Conservation (phyloP, 768 basidiomycete genomes). For the Amanita subjunquillea region DNA sequence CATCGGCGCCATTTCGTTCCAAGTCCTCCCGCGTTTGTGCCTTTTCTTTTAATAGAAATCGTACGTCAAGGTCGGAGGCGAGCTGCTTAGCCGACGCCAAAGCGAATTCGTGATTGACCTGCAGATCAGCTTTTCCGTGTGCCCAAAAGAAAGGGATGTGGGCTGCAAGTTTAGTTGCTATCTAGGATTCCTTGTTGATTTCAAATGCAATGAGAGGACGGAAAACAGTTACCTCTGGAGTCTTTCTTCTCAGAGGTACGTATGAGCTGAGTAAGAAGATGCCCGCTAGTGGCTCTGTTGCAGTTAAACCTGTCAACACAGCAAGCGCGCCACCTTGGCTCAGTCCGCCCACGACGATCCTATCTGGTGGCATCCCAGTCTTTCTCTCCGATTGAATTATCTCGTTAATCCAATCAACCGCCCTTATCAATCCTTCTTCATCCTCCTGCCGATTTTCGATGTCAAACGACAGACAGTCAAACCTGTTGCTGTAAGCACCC, state of each 20-base stretch:
- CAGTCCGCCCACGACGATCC: conserved; percentile 68
- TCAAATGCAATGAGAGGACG: neutral
- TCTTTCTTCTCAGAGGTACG: conserved; percentile 43
- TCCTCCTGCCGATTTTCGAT: conserved; percentile 42
- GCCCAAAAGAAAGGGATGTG: conserved; percentile 67
- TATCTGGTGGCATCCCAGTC: conserved; percentile 39
- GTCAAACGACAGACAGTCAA: conserved; percentile 45
- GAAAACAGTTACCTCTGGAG: conserved; percentile 32
- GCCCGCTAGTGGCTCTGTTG: conserved; percentile 42
- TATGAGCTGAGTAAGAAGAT: conserved; percentile 53
- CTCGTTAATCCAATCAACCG: conserved; percentile 38
- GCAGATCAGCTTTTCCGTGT: conserved; percentile 54
- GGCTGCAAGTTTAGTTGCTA: conserved; percentile 34
- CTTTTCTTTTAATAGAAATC: conserved; percentile 12
- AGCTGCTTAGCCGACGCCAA: conserved; percentile 36
- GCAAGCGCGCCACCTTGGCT: conserved; percentile 61
- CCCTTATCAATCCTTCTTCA: conserved; percentile 37
- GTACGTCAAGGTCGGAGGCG: conserved; percentile 34
- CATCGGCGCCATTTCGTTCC: conserved; percentile 9
- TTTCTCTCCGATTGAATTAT: conserved; percentile 52
- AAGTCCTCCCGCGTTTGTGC: conserved; percentile 9
- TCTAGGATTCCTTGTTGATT: conserved; percentile 21
- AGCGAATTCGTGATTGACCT: conserved; percentile 43
- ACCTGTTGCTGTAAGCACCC: conserved; percentile 22
- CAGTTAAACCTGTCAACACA: conserved; percentile 45